Evolutionary conservation across 2,329 filamentous ascomycete species (phyloP).

Genomic region (Nothophaeocryptopus gaeumannii): DNA sequence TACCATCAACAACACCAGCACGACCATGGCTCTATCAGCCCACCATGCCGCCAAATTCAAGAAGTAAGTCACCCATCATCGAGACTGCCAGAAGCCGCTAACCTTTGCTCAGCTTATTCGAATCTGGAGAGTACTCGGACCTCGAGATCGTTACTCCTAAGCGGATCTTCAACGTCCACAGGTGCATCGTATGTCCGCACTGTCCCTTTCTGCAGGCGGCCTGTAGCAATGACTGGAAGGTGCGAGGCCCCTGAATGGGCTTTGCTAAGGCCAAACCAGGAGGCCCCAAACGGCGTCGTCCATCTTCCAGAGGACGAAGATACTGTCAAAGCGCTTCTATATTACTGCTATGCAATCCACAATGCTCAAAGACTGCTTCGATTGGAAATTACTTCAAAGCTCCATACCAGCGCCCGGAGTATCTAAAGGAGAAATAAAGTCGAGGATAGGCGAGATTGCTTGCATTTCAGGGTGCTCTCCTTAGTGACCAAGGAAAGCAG

Average conservation of each 20-base stretch:
- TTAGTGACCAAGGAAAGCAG: too few relatives aligned
- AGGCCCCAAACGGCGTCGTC: constrained; percentile 1
- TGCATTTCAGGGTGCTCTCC: too few relatives aligned
- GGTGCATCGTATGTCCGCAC: not conserved
- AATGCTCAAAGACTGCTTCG: not conserved
- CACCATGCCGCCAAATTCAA: too few relatives aligned
- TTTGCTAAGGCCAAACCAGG: not conserved
- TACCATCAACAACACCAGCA: too few relatives aligned
- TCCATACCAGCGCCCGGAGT: too few relatives aligned
- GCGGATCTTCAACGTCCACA: not conserved
- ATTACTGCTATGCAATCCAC: not conserved
- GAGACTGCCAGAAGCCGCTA: too few relatives aligned
- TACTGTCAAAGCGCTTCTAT: not conserved
- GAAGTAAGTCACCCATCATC: too few relatives aligned
- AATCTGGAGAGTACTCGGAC: not conserved
- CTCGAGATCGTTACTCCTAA: not conserved
- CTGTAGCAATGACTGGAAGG: not conserved
- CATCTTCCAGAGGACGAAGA: not conserved
- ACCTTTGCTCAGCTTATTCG: not conserved
- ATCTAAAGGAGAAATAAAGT: too few relatives aligned
- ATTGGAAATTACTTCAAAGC: too few relatives aligned
- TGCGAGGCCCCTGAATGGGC: too few relatives aligned
- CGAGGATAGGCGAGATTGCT: too few relatives aligned
- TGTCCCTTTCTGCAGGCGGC: constrained; percentile 4
- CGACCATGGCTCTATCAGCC: too few relatives aligned